Percentiles rank a stretch among this genome's conserved stretches.
phyloP scores from a whole-genome alignment of 768 basidiomycete genomes.

The Royoungia palumana region DNA sequence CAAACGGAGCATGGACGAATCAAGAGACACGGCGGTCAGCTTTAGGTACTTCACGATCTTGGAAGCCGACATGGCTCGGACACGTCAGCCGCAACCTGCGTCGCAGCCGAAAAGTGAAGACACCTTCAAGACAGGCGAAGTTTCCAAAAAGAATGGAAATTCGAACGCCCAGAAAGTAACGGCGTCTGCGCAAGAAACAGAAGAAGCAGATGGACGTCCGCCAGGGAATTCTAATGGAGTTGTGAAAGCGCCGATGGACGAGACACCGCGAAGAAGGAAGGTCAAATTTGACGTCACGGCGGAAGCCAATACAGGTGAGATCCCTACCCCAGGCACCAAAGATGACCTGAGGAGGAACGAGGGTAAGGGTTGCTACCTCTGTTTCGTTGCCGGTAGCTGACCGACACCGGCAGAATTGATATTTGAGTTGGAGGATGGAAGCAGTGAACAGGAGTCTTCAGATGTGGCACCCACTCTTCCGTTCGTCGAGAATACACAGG shows the following conservation, averaged over 20 bases:
- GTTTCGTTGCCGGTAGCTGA: conserved; percentile 2
- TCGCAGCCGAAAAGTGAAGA: conserved; percentile 13
- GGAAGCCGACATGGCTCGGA: conserved; percentile 37
- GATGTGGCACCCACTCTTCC: conserved; percentile 37
- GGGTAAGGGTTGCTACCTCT: conserved; percentile 38
- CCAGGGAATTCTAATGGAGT: conserved; percentile 19
- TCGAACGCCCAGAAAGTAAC: conserved; percentile 12
- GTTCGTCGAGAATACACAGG: conserved; percentile 29
- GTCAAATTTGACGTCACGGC: conserved; percentile 73
- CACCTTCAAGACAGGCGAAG: conserved; percentile 3
- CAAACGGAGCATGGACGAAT: conserved; percentile 46
- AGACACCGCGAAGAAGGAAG: conserved; percentile 51
- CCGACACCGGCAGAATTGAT: conserved; percentile 51
- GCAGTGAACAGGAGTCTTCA: conserved; percentile 29
- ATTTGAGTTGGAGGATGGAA: conserved; percentile 65
- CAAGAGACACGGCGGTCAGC: conserved; percentile 44
- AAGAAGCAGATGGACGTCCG: conserved; percentile 11
- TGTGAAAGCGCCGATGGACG: conserved; percentile 27
- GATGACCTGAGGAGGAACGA: conserved; percentile 37
- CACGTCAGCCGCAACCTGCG: conserved; percentile 16
- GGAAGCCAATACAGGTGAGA: conserved; percentile 46
- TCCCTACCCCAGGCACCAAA: conserved; percentile 32
- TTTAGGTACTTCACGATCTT: conserved; percentile 46
- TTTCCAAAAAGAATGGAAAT: conserved; percentile 8
- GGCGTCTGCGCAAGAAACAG: conserved; percentile 6